Base-by-base conservation (phyloP, 306 rosid genomes). In the Neltuma alba region DNA sequence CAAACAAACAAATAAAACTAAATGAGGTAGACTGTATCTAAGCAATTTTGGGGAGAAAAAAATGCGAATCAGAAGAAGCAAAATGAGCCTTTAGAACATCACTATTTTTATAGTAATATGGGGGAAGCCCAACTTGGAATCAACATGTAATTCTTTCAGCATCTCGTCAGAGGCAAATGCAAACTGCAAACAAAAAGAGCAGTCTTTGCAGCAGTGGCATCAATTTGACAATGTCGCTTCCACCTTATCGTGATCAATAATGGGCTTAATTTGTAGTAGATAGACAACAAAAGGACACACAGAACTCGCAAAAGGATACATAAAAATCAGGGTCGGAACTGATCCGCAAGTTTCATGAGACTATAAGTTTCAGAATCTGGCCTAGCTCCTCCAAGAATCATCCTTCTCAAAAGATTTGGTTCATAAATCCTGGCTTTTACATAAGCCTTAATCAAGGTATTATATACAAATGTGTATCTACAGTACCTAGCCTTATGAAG, bases 291-390 rank as follows among this genome's bases (percentile, higher is more conserved):
- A 70, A 1, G 37, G 45, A 64, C 41, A 71, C 30, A 63, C 33
- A 55, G 2, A 79, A 62, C 42, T 34, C 27, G 9, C 18, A 44
- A 47, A 8, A 6, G 44, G 30, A 36, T 44, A 48, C 68, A 66
- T 62, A 23, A 81, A 76, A 62, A 70, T 84, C 85, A 88, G 33
- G 83, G 69, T 57, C 58, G 86, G 83, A 88, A 93, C 81, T 87
- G 99, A 87, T 96, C 99, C 13, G 92, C 85, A 63, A 93, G 92
- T 87, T 88, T 96, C 80, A 95, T 42, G 44, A 95, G 92, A 85
- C 99, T 93, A 74, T 90, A 90, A 4, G 98, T 91, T 85, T 95
- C 98, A 57, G 94, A 88, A 67, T 93, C 98, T 67, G 99, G 99
- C 82, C 92, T 84, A 61, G 98, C 93, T 48, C 97, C 98, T 81